Base-by-base conservation (phyloP, 768 basidiomycete genomes). In the Calocybe indica region DNA sequence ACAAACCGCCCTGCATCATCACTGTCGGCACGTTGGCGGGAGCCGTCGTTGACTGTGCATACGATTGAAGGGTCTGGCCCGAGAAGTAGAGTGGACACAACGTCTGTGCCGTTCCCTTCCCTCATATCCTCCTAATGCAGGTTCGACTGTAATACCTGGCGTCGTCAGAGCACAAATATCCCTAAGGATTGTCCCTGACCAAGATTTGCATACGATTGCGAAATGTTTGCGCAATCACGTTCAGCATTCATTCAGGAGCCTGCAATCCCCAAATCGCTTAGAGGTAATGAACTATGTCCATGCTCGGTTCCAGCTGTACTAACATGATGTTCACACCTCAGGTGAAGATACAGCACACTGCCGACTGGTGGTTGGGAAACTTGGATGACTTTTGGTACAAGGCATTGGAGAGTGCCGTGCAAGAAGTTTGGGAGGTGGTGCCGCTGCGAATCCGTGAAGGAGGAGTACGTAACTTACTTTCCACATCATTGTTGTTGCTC, bases 331-430 rank as follows among this genome's bases (percentile, higher is more conserved):
- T 11, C 36, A 37, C 36, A 3, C 14, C 13, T 30, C 53, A 93
- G 90, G 74, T 94, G 53, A 74, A 70, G 13, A 80, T 96, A 45
- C 81, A 87, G 37, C 88, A 91, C 50, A 85, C 79, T 2, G 93
- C 92, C 0, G 86, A 93, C 57, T 98, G 94, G 94, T 99, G 95
- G 95, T 74, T 99, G 2, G 92, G 94, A 0, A 82, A 87, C 46
- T 75, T 95, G 36, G 80, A 90, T 46, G 85, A 86, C 49, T 76
- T 76, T 3, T 96, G 89, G 82, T 95, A 94, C 71, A 78, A 82
- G 53, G 83, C 88, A 0, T 74, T 99, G 43, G 91, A 95, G 61
- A 68, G 72, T 35, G 87, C 92, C 14, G 82, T 99, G 0, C 71
- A 75, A 42, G 83, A 88, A 39, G 91, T 94, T 57, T 99, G 95